Percentiles rank a stretch among this genome's conserved stretches.
Conservation (phyloP, 2,329 filamentous ascomycete genomes). For the Cordyceps sp. region DNA sequence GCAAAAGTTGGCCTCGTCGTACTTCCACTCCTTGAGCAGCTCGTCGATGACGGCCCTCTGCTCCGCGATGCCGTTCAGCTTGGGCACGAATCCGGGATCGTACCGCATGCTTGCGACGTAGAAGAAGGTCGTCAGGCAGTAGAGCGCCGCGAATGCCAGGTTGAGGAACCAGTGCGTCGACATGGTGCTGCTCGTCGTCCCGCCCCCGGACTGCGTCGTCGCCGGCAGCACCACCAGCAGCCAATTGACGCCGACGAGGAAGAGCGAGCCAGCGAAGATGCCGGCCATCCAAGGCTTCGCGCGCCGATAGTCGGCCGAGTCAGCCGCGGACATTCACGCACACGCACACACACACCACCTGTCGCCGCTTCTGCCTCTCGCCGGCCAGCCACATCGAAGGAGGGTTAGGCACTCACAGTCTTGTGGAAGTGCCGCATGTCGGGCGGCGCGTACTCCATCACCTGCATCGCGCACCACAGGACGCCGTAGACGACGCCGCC, state of each 20-base stretch:
- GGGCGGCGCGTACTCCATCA: conserved; percentile 66
- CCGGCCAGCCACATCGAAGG: no score
- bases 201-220: conserved; percentile 7
- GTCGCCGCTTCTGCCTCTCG: no score
- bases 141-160: conserved; percentile 50
- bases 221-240: conserved; percentile 51
- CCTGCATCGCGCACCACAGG: conserved; percentile 61
- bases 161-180: conserved; percentile 54
- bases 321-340: background rate
- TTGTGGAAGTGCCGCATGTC: conserved; percentile 84
- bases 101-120: conserved; percentile 73
- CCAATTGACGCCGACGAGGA: conserved; percentile 66
- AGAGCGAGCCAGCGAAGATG: conserved; percentile 77
- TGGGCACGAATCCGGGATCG: conserved; percentile 88
- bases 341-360: no score
- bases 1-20: conserved; percentile 89
- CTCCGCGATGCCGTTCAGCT: conserved; percentile 73
- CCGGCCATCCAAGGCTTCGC: conserved; percentile 68
- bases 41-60: conserved; percentile 83
- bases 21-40: conserved; percentile 70
- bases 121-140: conserved; percentile 62
- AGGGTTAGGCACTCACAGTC: conserved; percentile 42
- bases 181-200: conserved; percentile 3
- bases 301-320: background rate
- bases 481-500: conserved; percentile 50